Evolutionary conservation across 1,284 basidiomycete genomes (phyloP).

Genomic region (Laetiporus sulphureus): DNA sequence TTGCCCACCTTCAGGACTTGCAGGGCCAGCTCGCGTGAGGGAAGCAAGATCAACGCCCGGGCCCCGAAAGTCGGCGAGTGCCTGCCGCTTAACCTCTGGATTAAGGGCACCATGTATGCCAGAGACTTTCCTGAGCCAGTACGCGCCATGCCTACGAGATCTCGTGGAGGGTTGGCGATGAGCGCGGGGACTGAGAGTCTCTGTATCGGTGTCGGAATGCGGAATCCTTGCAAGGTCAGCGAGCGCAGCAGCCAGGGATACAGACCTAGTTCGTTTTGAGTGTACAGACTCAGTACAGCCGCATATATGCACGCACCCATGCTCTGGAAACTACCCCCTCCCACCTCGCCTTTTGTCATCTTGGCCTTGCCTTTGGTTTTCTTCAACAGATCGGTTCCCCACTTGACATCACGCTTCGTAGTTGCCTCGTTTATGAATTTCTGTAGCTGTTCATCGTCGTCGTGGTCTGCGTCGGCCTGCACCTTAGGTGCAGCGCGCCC

Average conservation of each 20-base stretch:
- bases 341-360: conserved; percentile 63
- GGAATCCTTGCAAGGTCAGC: conserved; percentile 89
- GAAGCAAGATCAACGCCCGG: conserved; percentile 85
- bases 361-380: conserved; percentile 64
- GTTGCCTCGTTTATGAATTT: conserved; percentile 61
- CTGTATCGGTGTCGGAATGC: conserved; percentile 95
- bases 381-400: conserved; percentile 64
- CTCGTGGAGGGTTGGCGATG: conserved; percentile 80
- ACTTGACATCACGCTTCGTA: conserved; percentile 58
- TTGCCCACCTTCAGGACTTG: conserved; percentile 96
- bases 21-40: conserved; percentile 90
- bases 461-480: conserved; percentile 18
- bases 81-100: conserved; percentile 80
- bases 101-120: conserved; percentile 91
- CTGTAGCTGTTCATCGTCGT: conserved; percentile 51
- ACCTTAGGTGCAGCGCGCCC: conserved; percentile 21
- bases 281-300: conserved; percentile 3
- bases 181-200: conserved; percentile 85
- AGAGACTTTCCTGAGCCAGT: conserved; percentile 98
- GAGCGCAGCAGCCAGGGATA: conserved; percentile 81
- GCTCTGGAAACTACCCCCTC: conserved; percentile 82
- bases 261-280: conserved; percentile 48
- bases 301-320: conserved; percentile 55
- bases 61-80: conserved; percentile 82
- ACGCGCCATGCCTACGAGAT: conserved; percentile 97